Base-by-base conservation (phyloP, 768 basidiomycete species). In the Kwoniella sp. region DNA sequence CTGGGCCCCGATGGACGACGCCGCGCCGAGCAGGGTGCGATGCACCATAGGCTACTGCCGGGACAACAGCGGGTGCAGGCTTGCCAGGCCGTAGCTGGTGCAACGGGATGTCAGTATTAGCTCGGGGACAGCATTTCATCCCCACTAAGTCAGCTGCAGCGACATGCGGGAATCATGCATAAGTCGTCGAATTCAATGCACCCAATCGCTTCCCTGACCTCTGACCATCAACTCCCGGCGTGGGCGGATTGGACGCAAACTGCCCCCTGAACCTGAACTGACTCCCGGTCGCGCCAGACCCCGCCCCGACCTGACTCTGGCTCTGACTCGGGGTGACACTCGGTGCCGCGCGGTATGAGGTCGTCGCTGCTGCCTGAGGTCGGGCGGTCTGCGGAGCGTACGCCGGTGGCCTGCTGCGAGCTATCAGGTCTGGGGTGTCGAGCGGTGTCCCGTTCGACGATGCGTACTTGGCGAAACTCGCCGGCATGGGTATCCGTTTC, bases 191-290 rank as follows among this genome's bases (percentile, higher is more conserved):
- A 46, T 50, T 45, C 17, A 45, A 36, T 10, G 34, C 43, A 2
- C 47, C 48, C 28, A 45, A 12, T 27, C 33, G 15, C 32, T 43
- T 55, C 15, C 26, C 38, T 20, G 23, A 22, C 25, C 23, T 5
- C 17, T 15, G 31, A 29, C 44, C 36, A 10, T 44, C 33, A 8
- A 46, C 14, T 14, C 60, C 60, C 31, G 62, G 57, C n/a, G 62
- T 69, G 5, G 42, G 46, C 23, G 68, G 68, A 39, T 57, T 63
- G 44, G 60, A 57, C 19, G 65, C 57, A 33, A 70, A 70, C 28
- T 64, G 68, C 19, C 68, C 68, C 56, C 65, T 60, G 37, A 70
- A 70, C 31, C 63, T 55, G 34, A 70, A 67, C 22, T 37, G 52
- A 28, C 48, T 57, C 3, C 36, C 28, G 8, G 43, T 56, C 31